Evolutionary conservation across 805 yeast species (phyloP), one percentile per base, ranked within the genome.

Genomic region (Wickerhamia fluorescens): DNA sequence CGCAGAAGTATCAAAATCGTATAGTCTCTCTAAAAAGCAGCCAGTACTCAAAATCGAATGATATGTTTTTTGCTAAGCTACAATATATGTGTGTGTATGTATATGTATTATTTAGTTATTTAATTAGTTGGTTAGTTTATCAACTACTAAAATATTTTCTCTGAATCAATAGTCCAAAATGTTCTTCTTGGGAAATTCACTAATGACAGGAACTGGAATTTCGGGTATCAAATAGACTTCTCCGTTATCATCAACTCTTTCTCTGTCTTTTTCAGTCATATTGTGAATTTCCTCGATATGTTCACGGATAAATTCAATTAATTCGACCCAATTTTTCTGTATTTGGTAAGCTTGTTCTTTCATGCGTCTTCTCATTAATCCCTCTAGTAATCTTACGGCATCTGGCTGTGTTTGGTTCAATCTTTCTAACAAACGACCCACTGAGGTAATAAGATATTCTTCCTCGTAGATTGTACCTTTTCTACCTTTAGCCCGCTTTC

Each of bases 381-480:
- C 89, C 40, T 81, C 89, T 22, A 87, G 71, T 37, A 92, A 66
- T 37, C 70, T 69, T 13, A 70, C 45, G 2, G 92, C 88, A 45
- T 92, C 98, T 0, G 74, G 64, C 41, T 73, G 71, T 0, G 95
- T 81, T 40, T 72, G 76, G 25, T 74, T 71, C 34, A 92, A 57
- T 43, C 98, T 73, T 31, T 86, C 96, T 19, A 86, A 57, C 51
- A 92, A 68, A 50, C 99, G 75, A 4, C 95, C 92, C 34, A 85
- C 76, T 3, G 96, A 88, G 42, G 74, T 75, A 27, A 92, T 78
- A 33, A 92, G 71, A 53, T 92, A 92, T 53, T 92, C 97, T 53
- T 92, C 98, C 55, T 92, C 99, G 48, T 92, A 92, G 13, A 92
- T 82, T 5, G 96, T 89, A 26, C 97, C 97, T 61, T 92, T 92